phyloP scores from a whole-genome alignment of 2,329 filamentous ascomycete species.

The Emericellopsis cladophorae region DNA sequence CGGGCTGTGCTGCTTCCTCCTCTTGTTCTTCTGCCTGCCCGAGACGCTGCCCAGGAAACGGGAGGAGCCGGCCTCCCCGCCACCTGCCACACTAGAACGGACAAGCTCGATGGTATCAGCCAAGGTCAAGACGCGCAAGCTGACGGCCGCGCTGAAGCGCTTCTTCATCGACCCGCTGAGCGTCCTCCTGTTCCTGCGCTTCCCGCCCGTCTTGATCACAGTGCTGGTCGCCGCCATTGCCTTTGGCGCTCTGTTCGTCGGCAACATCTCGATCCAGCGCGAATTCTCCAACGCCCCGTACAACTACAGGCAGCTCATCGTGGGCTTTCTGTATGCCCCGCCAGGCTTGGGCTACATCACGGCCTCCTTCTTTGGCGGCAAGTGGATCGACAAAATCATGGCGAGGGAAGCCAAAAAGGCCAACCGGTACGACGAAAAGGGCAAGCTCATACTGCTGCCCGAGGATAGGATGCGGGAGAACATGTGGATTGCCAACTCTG shows the following conservation, averaged over 20 bases:
- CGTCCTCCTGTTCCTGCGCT: conserved; percentile 59
- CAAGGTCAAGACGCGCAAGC: conserved; percentile 39
- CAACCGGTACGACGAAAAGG: conserved; percentile 53
- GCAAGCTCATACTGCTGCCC: conserved; percentile 54
- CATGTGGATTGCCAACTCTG: conserved; percentile 57
- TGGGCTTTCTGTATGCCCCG: conserved; percentile 70
- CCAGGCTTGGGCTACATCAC: conserved; percentile 60
- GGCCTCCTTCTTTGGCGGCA: conserved; percentile 56
- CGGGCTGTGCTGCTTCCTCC: conserved; percentile 42
- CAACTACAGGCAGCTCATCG: conserved; percentile 50
- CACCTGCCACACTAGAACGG: conserved; percentile 19
- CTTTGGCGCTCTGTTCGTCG: conserved; percentile 62
- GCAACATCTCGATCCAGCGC: conserved; percentile 66
- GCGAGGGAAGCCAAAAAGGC: conserved; percentile 59
- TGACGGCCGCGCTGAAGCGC: conserved; percentile 39
- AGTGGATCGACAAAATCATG: conserved; percentile 77
- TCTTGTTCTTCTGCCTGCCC: conserved; percentile 49
- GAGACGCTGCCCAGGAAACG: conserved; percentile 39
- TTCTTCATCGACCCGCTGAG: conserved; percentile 60
- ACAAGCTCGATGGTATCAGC: conserved; percentile 52
- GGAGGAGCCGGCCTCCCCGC: neutral
- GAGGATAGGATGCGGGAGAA: conserved; percentile 80
- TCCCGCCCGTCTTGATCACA: conserved; percentile 59
- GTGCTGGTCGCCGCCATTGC: conserved; percentile 65
- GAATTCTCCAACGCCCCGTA: conserved; percentile 58